Evolutionary conservation across 306 rosid species (phyloP).

Genomic region (Pyrus pyrifolia): DNA sequence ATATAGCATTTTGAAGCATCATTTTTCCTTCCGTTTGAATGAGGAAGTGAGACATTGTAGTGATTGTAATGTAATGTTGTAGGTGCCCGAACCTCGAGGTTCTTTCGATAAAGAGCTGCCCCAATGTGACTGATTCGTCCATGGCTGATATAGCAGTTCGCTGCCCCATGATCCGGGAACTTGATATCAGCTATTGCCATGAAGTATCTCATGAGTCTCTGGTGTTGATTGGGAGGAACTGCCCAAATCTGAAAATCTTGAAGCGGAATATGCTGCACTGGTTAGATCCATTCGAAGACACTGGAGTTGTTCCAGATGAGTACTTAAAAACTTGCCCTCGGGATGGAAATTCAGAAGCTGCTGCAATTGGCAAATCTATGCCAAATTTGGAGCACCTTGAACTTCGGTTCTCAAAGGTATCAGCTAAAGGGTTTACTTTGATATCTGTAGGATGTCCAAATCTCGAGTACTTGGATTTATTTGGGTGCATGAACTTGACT

Average conservation of each 20-base stretch:
- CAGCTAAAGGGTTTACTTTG: slow-evolving; percentile 48
- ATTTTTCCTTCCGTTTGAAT: background rate
- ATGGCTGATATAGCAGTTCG: slow-evolving; percentile 42
- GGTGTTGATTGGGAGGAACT: slow-evolving; percentile 43
- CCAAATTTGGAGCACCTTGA: slow-evolving; percentile 68
- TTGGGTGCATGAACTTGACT: slow-evolving; percentile 70
- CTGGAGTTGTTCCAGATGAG: slow-evolving; percentile 57
- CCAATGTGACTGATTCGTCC: slow-evolving; percentile 62
- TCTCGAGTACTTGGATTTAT: slow-evolving; percentile 72
- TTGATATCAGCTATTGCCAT: slow-evolving; percentile 61
- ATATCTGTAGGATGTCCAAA: slow-evolving; percentile 62
- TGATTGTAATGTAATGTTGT: background rate
- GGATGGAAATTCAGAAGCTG: slow-evolving; percentile 80
- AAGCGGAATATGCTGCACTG: slow-evolving; percentile 67
- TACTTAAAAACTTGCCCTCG: slow-evolving; percentile 72
- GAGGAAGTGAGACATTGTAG: background rate
- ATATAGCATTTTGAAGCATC: background rate
- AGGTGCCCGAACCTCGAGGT: slow-evolving; percentile 76
- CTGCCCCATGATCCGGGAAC: slow-evolving; percentile 42
- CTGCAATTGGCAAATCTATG: slow-evolving; percentile 68
- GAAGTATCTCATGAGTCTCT: slow-evolving; percentile 45
- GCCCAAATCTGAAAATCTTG: slow-evolving; percentile 58
- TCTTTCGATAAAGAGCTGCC: slow-evolving; percentile 69
- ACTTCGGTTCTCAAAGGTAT: slow-evolving; percentile 63
- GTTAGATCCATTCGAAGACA: slow-evolving; percentile 65